phyloP scores from a whole-genome alignment of 202 grass and related monocot genomes.

The Panicum virgatum region DNA sequence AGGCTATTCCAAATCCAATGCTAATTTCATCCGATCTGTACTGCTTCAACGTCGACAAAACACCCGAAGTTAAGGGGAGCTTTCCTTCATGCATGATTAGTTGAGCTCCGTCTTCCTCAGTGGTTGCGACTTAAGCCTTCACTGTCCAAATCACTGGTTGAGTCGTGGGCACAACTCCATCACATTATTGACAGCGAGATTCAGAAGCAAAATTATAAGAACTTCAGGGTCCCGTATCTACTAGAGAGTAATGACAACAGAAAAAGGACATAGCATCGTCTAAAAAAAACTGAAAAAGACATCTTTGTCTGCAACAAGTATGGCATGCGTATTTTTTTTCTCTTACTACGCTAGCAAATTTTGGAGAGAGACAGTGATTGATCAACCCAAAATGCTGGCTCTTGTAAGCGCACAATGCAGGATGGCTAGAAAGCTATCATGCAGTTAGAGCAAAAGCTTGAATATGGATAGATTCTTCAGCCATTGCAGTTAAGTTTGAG shows the following conservation, averaged over 20 bases:
- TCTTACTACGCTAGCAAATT: background rate
- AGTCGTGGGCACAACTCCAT: constrained; percentile 54
- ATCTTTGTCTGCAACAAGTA: background rate
- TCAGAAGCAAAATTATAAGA: constrained; percentile 5
- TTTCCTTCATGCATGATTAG: constrained; percentile 62
- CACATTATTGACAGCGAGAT: constrained; percentile 28
- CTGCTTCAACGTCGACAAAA: constrained; percentile 49
- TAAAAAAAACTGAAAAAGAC: constrained; percentile 20
- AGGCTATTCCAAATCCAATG: constrained; percentile 63
- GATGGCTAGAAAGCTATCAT: constrained; percentile 3
- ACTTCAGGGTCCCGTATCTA: constrained; percentile 10
- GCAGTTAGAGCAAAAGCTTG: background rate
- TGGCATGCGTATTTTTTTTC: background rate
- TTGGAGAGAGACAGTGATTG: background rate
- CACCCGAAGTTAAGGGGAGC: constrained; percentile 29
- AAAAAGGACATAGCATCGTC: constrained; percentile 30
- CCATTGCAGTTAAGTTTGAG: background rate
- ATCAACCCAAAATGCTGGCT: background rate
- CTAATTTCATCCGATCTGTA: constrained; percentile 66
- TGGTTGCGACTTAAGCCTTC: constrained; percentile 67
- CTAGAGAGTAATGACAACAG: constrained; percentile 28
- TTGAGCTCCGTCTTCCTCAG: constrained; percentile 58
- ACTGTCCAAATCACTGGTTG: constrained; percentile 48
- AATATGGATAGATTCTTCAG: background rate
- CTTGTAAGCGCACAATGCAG: background rate